Conservation (phyloP, 805 yeast genomes). For the Cyberlindnera mycetangii region DNA sequence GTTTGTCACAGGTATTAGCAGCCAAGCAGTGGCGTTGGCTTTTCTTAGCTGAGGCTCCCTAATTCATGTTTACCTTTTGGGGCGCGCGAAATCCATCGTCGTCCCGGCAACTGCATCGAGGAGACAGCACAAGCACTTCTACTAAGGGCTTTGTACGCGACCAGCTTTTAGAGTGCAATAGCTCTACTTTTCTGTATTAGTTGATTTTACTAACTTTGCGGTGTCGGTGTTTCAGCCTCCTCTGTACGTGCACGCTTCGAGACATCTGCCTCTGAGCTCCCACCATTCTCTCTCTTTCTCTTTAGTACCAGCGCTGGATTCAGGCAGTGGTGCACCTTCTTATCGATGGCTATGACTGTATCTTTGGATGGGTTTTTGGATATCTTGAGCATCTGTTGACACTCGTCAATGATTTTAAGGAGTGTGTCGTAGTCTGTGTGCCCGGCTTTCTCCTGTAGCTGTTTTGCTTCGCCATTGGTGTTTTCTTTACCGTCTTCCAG, state of each 20-base stretch:
- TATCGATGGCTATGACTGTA: slow-evolving; percentile 60
- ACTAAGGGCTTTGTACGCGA: too few species aligned
- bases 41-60: not conserved
- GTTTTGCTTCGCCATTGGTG: slow-evolving; percentile 7
- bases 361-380: slow-evolving; percentile 50
- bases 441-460: slow-evolving; percentile 6
- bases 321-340: slow-evolving; percentile 58
- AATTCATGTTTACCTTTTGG: not conserved
- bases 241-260: slow-evolving; percentile 18
- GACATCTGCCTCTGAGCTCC: slow-evolving; percentile 23
- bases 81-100: not conserved
- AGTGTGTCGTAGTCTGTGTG: slow-evolving; percentile 37
- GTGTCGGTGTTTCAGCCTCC: not conserved
- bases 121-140: too few species aligned
- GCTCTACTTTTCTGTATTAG: too few species aligned
- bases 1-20: too few species aligned
- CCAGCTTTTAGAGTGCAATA: too few species aligned
- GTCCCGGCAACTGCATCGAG: too few species aligned
- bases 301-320: slow-evolving; percentile 55
- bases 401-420: slow-evolving; percentile 42
- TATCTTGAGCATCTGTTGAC: slow-evolving; percentile 45
- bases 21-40: too few species aligned
- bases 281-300: slow-evolving; percentile 35
- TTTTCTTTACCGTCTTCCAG: slow-evolving; percentile 20
- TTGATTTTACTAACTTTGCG: not conserved